Percentiles rank a stretch among this genome's conserved stretches.
These are phyloP conservation scores for Hericium rajendrae DNA, from an alignment of 768 basidiomycete genomes.

Conservation along the genomic window DNA sequence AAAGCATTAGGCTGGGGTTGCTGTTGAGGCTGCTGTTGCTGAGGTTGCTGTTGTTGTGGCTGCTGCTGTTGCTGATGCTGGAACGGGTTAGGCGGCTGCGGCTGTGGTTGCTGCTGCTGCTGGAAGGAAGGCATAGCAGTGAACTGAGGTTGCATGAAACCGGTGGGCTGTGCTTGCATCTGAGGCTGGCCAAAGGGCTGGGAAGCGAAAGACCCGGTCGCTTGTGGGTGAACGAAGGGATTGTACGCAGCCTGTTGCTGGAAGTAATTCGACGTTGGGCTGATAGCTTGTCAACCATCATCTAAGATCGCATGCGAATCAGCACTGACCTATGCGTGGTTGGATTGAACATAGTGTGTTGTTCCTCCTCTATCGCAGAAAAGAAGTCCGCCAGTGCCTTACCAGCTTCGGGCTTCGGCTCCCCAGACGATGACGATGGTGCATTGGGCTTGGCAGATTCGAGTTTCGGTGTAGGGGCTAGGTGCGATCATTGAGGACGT, in stretches of 20 bases:
- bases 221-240: conserved; percentile 51
- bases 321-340: conserved; percentile 42
- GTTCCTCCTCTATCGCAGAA: conserved; percentile 73
- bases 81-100: conserved; percentile 24
- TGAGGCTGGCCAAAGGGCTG: conserved; percentile 6
- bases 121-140: conserved; percentile 9
- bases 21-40: background rate
- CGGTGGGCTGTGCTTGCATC: conserved; percentile 29
- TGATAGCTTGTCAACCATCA: conserved; percentile 13
- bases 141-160: conserved; percentile 11
- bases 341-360: conserved; percentile 62
- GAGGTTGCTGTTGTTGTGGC: conserved; percentile 10
- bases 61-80: conserved; percentile 29
- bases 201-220: conserved; percentile 43
- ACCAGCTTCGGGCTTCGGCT: conserved; percentile 25
- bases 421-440: conserved; percentile 18
- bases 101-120: conserved; percentile 15
- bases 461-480: conserved; percentile 15
- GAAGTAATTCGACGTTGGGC: conserved; percentile 40
- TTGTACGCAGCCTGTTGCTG: conserved; percentile 57
- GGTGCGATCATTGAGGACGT: conserved; percentile 1
- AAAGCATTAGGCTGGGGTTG: conserved; percentile 13
- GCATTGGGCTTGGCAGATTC: conserved; percentile 18
- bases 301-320: background rate
- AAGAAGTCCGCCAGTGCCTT: conserved; percentile 79